phyloP scores from a whole-genome alignment of 345 rosid species.

The Alliaria petiolata region DNA sequence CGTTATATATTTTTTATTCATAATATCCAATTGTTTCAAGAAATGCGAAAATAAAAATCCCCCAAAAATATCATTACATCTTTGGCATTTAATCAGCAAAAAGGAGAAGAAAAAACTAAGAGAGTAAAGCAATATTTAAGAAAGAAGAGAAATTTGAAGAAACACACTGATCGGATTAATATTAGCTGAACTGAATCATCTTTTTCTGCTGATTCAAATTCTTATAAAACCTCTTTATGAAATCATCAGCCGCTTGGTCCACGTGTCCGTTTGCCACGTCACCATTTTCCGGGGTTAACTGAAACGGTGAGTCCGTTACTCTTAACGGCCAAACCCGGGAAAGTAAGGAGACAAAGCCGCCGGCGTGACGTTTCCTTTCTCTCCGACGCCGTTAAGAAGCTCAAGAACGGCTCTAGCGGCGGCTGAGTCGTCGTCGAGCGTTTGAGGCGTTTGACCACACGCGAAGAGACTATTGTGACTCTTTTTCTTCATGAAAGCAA shows the following conservation, averaged over 20 bases:
- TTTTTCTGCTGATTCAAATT: conserved; percentile 57
- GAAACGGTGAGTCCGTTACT: conserved; percentile 95
- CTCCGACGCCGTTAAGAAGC: conserved; percentile 43
- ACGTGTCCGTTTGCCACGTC: conserved; percentile 51
- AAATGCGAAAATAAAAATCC: conserved; percentile 8
- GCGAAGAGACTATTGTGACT: conserved; percentile 44
- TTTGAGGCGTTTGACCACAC: conserved; percentile 59
- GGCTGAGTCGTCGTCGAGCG: conserved; percentile 50
- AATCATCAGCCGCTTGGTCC: conserved; percentile 80
- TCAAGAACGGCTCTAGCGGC: conserved; percentile 56
- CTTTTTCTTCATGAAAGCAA: conserved; percentile 37
- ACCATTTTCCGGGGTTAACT: conserved; percentile 46
- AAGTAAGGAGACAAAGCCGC: conserved; percentile 69
- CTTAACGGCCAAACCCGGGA: conserved; percentile 81
- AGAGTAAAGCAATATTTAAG: neutral
- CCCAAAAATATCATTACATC: conserved; percentile 29
- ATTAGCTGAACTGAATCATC: conserved; percentile 29
- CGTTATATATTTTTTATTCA: neutral
- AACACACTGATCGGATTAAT: conserved; percentile 3
- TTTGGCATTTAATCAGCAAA: conserved; percentile 11
- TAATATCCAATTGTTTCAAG: conserved; percentile 17
- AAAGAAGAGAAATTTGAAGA: conserved; percentile 4
- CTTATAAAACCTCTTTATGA: conserved; percentile 69
- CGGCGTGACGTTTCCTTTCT: conserved; percentile 24
- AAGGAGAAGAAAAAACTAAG: neutral